These are phyloP conservation scores for Eragrostis tef DNA, from an alignment of 202 grass and related monocot genomes.

Conservation along the genomic window DNA sequence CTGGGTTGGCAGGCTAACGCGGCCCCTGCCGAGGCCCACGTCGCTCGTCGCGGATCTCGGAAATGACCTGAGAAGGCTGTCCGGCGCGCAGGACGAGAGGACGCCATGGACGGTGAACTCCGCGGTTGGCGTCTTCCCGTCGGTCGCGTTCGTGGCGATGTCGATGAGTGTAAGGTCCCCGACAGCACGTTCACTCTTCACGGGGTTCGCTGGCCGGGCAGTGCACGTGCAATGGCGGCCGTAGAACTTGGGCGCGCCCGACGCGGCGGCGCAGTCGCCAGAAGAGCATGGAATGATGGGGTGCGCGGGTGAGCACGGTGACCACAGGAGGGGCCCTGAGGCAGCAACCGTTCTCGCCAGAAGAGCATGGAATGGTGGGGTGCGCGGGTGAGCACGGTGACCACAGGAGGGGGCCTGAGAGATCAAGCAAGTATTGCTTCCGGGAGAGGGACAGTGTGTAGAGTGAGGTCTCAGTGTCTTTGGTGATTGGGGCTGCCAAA, in stretches of 20 bases:
- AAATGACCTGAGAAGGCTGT: not conserved
- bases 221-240: conserved; percentile 52
- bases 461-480: not conserved
- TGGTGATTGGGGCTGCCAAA: not conserved
- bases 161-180: conserved; percentile 28
- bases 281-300: too few relatives aligned
- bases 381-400: too few relatives aligned
- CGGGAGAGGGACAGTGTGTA: not conserved
- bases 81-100: conserved; percentile 46
- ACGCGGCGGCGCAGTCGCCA: too few relatives aligned
- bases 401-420: too few relatives aligned
- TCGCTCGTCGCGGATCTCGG: conserved; percentile 38
- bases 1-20: too few relatives aligned
- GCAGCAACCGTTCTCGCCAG: too few relatives aligned
- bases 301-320: too few relatives aligned
- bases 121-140: conserved; percentile 50
- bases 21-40: conserved; percentile 39
- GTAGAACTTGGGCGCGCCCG: too few relatives aligned
- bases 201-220: conserved; percentile 45
- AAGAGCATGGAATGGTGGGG: too few relatives aligned
- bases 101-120: conserved; percentile 7
- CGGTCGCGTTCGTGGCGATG: conserved; percentile 50
- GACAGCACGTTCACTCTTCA: not conserved
- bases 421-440: too few relatives aligned
- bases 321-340: too few relatives aligned